These are phyloP conservation scores for Lomentospora prolificans DNA, from an alignment of 2,329 filamentous ascomycete genomes.

Conservation along the genomic window DNA sequence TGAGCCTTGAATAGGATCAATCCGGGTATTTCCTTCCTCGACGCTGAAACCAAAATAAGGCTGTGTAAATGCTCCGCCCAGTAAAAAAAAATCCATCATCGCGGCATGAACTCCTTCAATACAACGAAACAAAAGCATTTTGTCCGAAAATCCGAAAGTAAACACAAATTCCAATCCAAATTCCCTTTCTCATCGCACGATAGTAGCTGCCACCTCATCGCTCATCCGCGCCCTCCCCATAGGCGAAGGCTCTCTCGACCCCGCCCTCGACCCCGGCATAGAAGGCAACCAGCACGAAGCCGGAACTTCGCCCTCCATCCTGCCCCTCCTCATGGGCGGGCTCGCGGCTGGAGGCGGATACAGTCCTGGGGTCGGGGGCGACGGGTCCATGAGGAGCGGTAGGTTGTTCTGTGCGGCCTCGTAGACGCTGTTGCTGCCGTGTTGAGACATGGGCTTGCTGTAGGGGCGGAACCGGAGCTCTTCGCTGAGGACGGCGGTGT, in stretches of 20 bases:
- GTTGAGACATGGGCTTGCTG: background rate
- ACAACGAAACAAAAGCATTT: too few relatives aligned
- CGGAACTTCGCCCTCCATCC: background rate
- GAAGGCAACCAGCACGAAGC: background rate
- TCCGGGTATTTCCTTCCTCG: too few relatives aligned
- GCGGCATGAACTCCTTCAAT: too few relatives aligned
- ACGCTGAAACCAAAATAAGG: too few relatives aligned
- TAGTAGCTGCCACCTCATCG: too few relatives aligned
- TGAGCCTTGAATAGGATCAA: too few relatives aligned
- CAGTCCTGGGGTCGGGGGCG: background rate
- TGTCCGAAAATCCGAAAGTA: too few relatives aligned
- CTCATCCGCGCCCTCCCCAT: background rate
- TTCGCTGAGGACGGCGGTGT: background rate
- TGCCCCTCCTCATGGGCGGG: background rate
- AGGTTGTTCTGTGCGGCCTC: background rate
- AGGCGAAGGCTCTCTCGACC: background rate
- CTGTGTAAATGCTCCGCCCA: too few relatives aligned
- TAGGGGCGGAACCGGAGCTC: background rate
- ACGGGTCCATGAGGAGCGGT: background rate
- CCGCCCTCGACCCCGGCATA: background rate
- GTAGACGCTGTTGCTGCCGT: background rate
- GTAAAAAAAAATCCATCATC: too few relatives aligned
- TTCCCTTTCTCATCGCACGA: too few relatives aligned
- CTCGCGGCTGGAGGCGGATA: background rate
- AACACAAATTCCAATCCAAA: too few relatives aligned